Percentiles rank a stretch among this genome's conserved stretches.
These are phyloP conservation scores for Leccinum insolens DNA, from an alignment of 1,284 basidiomycete genomes.

Conservation along the genomic window DNA sequence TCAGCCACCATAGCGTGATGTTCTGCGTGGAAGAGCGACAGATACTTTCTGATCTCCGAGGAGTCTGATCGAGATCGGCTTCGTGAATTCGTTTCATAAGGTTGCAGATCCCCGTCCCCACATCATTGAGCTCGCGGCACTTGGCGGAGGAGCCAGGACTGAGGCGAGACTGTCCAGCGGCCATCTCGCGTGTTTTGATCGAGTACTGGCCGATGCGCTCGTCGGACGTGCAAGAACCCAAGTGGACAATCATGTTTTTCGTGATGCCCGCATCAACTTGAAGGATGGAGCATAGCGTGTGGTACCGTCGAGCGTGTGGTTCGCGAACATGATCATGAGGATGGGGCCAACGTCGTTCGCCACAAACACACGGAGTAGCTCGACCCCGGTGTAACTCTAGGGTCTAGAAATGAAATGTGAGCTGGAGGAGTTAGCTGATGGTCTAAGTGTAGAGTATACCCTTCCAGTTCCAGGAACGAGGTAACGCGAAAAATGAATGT, in stretches of 20 bases:
- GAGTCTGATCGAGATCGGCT: too few species aligned
- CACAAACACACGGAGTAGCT: slow-evolving; percentile 65
- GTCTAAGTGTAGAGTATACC: slow-evolving; percentile 32
- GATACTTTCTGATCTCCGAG: too few species aligned
- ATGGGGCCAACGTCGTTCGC: slow-evolving; percentile 54
- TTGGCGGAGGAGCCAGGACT: slow-evolving; percentile 24
- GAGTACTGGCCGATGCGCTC: slow-evolving; percentile 59
- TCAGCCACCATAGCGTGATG: too few species aligned
- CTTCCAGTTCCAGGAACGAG: slow-evolving; percentile 39
- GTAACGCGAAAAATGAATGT: slow-evolving; percentile 2
- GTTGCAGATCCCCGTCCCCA: slow-evolving; percentile 46
- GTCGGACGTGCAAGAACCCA: slow-evolving; percentile 64
- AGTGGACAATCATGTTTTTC: slow-evolving; percentile 47
- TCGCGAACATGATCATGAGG: slow-evolving; percentile 73
- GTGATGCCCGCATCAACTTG: slow-evolving; percentile 57
- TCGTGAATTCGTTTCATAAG: slow-evolving; percentile 36
- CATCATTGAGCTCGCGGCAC: neutral
- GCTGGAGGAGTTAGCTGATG: neutral
- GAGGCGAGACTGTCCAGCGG: slow-evolving; percentile 46
- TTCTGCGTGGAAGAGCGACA: too few species aligned
- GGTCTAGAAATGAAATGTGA: slow-evolving; percentile 1
- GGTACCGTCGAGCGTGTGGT: slow-evolving; percentile 68
- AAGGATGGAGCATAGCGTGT: slow-evolving; percentile 63
- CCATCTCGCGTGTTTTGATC: slow-evolving; percentile 56
- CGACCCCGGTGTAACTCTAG: slow-evolving; percentile 68